Conservation (phyloP, 2,329 filamentous ascomycete genomes). For the Fusarium zealandicum region DNA sequence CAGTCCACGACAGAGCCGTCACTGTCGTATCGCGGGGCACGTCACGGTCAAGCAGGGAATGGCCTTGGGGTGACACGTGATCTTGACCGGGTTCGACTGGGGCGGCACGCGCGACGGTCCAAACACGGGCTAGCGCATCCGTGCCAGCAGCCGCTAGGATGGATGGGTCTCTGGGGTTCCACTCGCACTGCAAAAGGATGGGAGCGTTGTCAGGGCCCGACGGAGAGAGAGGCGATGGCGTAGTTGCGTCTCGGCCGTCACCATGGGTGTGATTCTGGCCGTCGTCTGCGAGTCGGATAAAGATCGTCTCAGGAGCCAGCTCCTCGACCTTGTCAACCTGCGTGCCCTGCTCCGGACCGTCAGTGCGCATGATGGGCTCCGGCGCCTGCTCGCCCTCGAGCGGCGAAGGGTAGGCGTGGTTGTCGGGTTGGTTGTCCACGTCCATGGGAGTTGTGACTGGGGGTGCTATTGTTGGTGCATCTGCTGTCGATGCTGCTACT, state of each 20-base stretch:
- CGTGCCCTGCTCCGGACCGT: slow-evolving; percentile 69
- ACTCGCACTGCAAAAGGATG: slow-evolving; percentile 72
- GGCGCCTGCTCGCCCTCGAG: slow-evolving; percentile 64
- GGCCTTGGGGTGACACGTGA: slow-evolving; percentile 50
- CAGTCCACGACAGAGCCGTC: slow-evolving; percentile 68
- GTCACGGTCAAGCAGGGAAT: slow-evolving; percentile 60
- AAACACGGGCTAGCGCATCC: slow-evolving; percentile 74
- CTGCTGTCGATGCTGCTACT: slow-evolving; percentile 13
- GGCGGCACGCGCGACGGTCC: slow-evolving; percentile 66
- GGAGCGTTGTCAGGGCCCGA: slow-evolving; percentile 59
- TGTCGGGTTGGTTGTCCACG: slow-evolving; percentile 60
- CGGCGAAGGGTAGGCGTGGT: slow-evolving; percentile 71
- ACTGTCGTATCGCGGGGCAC: slow-evolving; percentile 60
- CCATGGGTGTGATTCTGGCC: slow-evolving; percentile 41
- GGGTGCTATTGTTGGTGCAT: slow-evolving; percentile 39
- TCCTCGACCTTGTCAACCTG: slow-evolving; percentile 71
- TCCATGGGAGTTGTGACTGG: slow-evolving; percentile 65
- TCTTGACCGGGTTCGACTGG: slow-evolving; percentile 51
- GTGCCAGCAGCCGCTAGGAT: slow-evolving; percentile 73
- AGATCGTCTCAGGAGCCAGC: slow-evolving; percentile 65
- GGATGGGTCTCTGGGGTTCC: slow-evolving; percentile 70
- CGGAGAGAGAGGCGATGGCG: slow-evolving; percentile 48
- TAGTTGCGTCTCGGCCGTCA: slow-evolving; percentile 45
- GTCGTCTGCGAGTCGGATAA: slow-evolving; percentile 62
- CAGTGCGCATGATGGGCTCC: slow-evolving; percentile 62